phyloP scores from a whole-genome alignment of 306 rosid species.

The Vigna trinervia region DNA sequence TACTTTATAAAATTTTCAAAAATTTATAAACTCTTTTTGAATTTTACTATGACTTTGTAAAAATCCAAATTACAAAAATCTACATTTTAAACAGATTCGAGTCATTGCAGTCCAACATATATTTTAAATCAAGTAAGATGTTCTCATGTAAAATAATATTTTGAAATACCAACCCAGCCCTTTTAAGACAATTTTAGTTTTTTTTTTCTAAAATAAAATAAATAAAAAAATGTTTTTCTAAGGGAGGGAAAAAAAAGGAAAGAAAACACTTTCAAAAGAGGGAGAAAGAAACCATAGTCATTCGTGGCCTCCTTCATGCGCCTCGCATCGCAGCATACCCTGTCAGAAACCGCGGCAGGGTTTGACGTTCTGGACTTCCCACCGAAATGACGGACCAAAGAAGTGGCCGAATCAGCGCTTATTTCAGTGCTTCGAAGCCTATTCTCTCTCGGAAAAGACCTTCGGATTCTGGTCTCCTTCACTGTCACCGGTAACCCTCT shows the following conservation, averaged over 20 bases:
- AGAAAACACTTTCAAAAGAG: background rate
- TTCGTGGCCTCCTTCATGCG: conserved; percentile 4
- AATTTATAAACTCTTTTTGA: too few species aligned
- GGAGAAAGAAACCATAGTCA: background rate
- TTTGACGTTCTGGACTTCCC: conserved; percentile 19
- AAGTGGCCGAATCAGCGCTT: conserved; percentile 60
- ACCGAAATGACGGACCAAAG: conserved; percentile 57
- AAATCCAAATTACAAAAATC: too few species aligned
- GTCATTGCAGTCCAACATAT: too few species aligned
- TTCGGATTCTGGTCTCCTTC: conserved; percentile 47
- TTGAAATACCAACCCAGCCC: background rate
- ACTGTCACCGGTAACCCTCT: conserved; percentile 44
- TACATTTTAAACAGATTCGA: too few species aligned
- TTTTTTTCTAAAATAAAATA: background rate
- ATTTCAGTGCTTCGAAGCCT: conserved; percentile 78
- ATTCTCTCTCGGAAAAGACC: conserved; percentile 77
- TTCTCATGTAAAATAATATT: too few species aligned
- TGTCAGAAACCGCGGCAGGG: conserved; percentile 15
- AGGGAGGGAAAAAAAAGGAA: conserved; percentile 7
- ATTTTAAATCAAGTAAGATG: too few species aligned
- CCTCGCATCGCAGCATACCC: background rate
- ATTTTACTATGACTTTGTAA: too few species aligned
- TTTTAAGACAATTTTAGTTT: too few species aligned
- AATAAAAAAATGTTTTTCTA: background rate
- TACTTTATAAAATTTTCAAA: too few species aligned